Evolutionary conservation across 2,329 filamentous ascomycete genomes (phyloP).

Genomic region (Aureobasidium sp.): DNA sequence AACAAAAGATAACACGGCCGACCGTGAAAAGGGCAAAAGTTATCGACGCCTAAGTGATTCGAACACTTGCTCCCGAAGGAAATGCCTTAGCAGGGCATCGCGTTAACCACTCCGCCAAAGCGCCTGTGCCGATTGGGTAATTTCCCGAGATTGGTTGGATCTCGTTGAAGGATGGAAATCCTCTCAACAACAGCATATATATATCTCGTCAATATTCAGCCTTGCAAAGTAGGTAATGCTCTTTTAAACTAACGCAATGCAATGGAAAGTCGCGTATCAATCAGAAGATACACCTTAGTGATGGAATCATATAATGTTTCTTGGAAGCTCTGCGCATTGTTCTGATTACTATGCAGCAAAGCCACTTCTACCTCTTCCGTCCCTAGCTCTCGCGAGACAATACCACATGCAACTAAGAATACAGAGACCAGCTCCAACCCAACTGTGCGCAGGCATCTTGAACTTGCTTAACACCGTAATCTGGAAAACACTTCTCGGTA

Average conservation of each 20-base stretch:
- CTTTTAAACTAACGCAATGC: too few relatives aligned
- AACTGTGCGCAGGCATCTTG: slow-evolving; percentile 56
- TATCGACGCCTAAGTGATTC: slow-evolving; percentile 44
- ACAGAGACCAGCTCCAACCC: slow-evolving; percentile 58
- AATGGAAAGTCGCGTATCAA: too few relatives aligned
- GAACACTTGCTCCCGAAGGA: slow-evolving; percentile 48
- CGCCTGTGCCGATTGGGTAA: neutral
- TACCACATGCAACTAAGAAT: slow-evolving; percentile 59
- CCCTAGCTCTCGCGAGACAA: slow-evolving; percentile 44
- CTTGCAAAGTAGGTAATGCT: too few relatives aligned
- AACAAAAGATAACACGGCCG: too few relatives aligned
- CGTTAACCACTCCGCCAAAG: slow-evolving; percentile 25
- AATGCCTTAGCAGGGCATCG: slow-evolving; percentile 33
- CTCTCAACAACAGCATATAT: too few relatives aligned
- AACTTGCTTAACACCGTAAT: slow-evolving; percentile 53
- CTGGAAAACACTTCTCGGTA: slow-evolving; percentile 56
- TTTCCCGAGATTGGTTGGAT: slow-evolving; percentile 7
- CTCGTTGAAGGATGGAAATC: neutral
- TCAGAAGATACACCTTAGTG: too few relatives aligned
- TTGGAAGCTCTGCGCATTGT: too few relatives aligned
- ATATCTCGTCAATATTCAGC: too few relatives aligned
- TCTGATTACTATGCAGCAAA: neutral
- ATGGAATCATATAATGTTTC: too few relatives aligned
- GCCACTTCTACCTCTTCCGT: slow-evolving; percentile 32
- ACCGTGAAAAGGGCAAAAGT: too few relatives aligned